phyloP scores from a whole-genome alignment of 345 rosid genomes.

The Populus alba region DNA sequence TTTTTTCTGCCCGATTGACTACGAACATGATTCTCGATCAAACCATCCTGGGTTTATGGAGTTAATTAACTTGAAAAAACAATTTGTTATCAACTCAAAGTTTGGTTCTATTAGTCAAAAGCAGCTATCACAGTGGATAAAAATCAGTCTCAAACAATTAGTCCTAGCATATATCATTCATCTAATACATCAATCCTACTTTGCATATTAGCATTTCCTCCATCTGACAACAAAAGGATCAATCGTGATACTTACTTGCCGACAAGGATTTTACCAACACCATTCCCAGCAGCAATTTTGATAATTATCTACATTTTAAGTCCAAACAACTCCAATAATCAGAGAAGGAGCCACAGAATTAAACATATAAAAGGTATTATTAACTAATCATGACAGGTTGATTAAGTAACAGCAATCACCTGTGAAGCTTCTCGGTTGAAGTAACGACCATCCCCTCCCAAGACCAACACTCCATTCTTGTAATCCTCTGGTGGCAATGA shows the following conservation, averaged over 20 bases:
- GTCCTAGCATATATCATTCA: neutral
- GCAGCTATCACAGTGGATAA: neutral
- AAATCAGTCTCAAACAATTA: neutral
- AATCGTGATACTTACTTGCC: conserved; percentile 57
- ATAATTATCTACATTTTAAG: conserved; percentile 64
- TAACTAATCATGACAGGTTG: neutral
- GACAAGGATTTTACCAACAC: conserved; percentile 74
- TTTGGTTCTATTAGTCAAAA: neutral
- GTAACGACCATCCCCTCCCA: conserved; percentile 96
- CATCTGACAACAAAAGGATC: conserved; percentile 1
- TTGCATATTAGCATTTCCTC: neutral
- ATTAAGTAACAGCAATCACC: conserved; percentile 34
- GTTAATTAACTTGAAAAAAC: neutral
- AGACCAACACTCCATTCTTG: conserved; percentile 65
- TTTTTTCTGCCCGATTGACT: neutral
- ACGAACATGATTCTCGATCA: neutral
- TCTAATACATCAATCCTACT: neutral
- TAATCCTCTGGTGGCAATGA: conserved; percentile 81
- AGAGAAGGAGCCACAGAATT: neutral
- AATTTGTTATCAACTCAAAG: neutral
- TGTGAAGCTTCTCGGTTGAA: conserved; percentile 84
- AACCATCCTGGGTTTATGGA: neutral
- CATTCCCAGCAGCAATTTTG: conserved; percentile 95
- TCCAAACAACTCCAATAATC: conserved; percentile 1
- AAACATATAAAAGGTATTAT: neutral